Evolutionary conservation across 1,284 basidiomycete species (phyloP).

Genomic region (Thelephora terrestris): DNA sequence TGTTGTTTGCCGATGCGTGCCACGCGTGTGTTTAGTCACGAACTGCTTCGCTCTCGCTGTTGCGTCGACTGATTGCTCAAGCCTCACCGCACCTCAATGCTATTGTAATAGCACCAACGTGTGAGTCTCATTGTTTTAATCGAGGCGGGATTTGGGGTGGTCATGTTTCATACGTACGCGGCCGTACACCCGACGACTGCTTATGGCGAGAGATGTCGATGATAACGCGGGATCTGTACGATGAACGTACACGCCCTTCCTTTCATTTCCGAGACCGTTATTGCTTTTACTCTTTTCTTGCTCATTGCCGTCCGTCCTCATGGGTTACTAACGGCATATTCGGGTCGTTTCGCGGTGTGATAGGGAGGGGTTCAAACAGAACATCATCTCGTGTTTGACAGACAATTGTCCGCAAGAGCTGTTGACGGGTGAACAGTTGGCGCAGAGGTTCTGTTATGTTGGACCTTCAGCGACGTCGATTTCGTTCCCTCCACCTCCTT

Average conservation of each 20-base stretch:
- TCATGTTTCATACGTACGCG: too few relatives aligned
- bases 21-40: conserved; percentile 18
- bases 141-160: too few relatives aligned
- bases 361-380: not conserved
- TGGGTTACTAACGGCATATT: too few relatives aligned
- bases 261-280: too few relatives aligned
- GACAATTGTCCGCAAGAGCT: not conserved
- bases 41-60: conserved; percentile 26
- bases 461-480: not conserved
- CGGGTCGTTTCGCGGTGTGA: not conserved
- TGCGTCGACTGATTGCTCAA: conserved; percentile 25
- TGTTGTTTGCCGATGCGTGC: too few relatives aligned
- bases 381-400: not conserved
- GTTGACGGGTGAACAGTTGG: not conserved
- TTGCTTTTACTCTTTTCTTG: too few relatives aligned
- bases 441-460: not conserved
- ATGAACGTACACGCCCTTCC: too few relatives aligned
- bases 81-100: conserved; percentile 29
- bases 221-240: too few relatives aligned
- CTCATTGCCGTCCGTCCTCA: not conserved
- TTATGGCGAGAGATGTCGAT: too few relatives aligned
- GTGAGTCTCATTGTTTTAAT: not conserved
- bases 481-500: not conserved
- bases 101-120: conserved; percentile 21
- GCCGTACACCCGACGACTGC: too few relatives aligned